Evolutionary conservation across 768 basidiomycete species (phyloP).

Genomic region (Lentinula boryana): DNA sequence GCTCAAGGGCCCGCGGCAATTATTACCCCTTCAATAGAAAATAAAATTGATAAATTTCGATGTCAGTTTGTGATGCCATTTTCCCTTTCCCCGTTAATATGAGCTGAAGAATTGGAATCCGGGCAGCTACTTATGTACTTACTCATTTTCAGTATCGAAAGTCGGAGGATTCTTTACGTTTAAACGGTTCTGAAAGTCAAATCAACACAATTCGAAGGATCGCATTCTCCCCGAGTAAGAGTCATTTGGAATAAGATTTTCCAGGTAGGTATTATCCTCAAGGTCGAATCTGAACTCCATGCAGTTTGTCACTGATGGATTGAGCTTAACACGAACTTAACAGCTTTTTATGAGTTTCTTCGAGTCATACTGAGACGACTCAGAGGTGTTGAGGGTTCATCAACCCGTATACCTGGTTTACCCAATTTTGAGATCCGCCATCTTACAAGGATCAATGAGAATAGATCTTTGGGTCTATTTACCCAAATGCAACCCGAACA

Average conservation of each 20-base stretch:
- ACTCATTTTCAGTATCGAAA: no score
- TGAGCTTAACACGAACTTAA: background rate
- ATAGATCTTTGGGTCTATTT: background rate
- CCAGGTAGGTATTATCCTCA: background rate
- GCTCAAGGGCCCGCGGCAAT: slow-evolving; percentile 5
- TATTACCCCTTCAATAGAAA: background rate
- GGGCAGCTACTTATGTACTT: background rate
- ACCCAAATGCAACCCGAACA: background rate
- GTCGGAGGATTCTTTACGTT: background rate
- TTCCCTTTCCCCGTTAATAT: background rate
- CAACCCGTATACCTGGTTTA: no score
- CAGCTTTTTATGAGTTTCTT: background rate
- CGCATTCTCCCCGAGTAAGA: no score
- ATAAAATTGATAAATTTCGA: background rate
- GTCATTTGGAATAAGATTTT: no score
- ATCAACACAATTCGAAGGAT: no score
- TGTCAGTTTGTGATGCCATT: background rate
- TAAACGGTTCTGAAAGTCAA: background rate
- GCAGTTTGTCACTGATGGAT: no score
- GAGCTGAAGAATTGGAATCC: background rate
- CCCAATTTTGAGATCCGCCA: background rate
- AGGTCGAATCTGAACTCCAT: background rate
- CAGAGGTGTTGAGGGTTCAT: no score
- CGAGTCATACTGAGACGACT: background rate
- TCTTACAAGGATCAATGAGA: background rate